Base-by-base conservation (phyloP, 371 early-diverging fungal species). In the Massospora cicadina region DNA sequence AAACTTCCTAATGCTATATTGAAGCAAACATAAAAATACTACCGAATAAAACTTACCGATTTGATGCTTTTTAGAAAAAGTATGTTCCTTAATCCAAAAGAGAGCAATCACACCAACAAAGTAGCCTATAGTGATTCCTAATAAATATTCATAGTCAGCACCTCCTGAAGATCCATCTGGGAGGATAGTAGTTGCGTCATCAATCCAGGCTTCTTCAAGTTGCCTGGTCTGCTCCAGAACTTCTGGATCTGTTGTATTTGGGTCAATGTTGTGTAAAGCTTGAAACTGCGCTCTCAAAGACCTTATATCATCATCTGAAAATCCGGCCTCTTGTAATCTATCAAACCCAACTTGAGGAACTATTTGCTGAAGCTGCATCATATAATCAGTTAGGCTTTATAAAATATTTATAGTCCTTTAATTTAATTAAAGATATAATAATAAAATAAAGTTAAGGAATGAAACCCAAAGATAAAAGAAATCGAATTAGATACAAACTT, bases 121-220 rank as follows among this genome's bases (percentile, higher is more conserved):
- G 70, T 83, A 86, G 0, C 86, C 86, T 0, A 82, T 68, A 62
- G 81, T 69, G 2, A 86, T 71, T 0, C 86, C 86, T 70, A 72
- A 75, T 28, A 83, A 70, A 78, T 84, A 79, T 70, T 86, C 84
- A 55, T 77, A 70, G 64, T 79, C 77, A 21, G 82, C 79, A 7
- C 83, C 86, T 28, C 79, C 70, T 17, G 60, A 21, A 81, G 78
- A 71, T 65, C 79, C 82, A 61, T 81, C 81, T 1, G 81, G 79
- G 60, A 80, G 70, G 12, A 77, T 78, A 30, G 78, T 77, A 17
- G 74, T 75, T 1, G 79, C 75, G 67, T 79, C 79, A 30, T 86
- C 87, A 69, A 83, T 84, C 85, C 87, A 86, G 57, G 81, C 83
- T 58, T 86, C 85, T 60, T 86, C 85, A 2, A 79, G 62, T 27